Evolutionary conservation across 2,329 filamentous ascomycete genomes (phyloP).

Genomic region (Trichoderma polysporum): DNA sequence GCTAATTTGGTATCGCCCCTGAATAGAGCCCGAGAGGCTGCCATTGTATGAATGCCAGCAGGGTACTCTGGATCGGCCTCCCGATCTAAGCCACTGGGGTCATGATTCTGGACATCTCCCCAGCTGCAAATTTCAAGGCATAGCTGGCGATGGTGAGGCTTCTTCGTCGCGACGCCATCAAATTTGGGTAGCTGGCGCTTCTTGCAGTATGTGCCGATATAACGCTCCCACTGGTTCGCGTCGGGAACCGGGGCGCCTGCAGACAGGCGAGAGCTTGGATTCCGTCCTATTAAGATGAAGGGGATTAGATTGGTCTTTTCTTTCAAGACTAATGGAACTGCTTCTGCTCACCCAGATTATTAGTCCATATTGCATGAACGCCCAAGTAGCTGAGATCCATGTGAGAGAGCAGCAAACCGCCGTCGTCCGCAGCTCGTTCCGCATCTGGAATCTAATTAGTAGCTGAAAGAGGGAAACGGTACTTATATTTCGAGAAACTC

Average conservation of each 20-base stretch:
- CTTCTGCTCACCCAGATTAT: slow-evolving; percentile 57
- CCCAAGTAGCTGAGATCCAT: slow-evolving; percentile 77
- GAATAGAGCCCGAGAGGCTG: slow-evolving; percentile 74
- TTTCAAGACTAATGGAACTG: not conserved
- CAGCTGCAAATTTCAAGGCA: slow-evolving; percentile 74
- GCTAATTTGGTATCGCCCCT: slow-evolving; percentile 68
- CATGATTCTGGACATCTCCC: slow-evolving; percentile 56
- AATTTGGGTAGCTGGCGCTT: slow-evolving; percentile 62
- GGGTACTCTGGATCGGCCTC: slow-evolving; percentile 47
- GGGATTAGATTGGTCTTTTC: not conserved
- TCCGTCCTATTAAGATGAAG: slow-evolving; percentile 43
- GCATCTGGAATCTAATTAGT: slow-evolving; percentile 47
- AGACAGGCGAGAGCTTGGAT: slow-evolving; percentile 48
- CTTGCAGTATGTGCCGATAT: slow-evolving; percentile 63
- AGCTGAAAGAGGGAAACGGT: not conserved
- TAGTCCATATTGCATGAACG: slow-evolving; percentile 69
- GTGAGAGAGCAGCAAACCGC: slow-evolving; percentile 67
- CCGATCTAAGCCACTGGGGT: slow-evolving; percentile 44
- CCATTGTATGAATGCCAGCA: slow-evolving; percentile 66
- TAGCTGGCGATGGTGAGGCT: slow-evolving; percentile 69
- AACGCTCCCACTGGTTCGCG: slow-evolving; percentile 56
- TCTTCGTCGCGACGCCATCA: slow-evolving; percentile 61
- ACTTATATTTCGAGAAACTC: slow-evolving; percentile 29
- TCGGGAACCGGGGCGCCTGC: slow-evolving; percentile 49
- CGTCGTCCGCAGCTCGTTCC: slow-evolving; percentile 61